These are phyloP conservation scores for Aethionema arabicum DNA, from an alignment of 345 rosid genomes.

Conservation along the genomic window DNA sequence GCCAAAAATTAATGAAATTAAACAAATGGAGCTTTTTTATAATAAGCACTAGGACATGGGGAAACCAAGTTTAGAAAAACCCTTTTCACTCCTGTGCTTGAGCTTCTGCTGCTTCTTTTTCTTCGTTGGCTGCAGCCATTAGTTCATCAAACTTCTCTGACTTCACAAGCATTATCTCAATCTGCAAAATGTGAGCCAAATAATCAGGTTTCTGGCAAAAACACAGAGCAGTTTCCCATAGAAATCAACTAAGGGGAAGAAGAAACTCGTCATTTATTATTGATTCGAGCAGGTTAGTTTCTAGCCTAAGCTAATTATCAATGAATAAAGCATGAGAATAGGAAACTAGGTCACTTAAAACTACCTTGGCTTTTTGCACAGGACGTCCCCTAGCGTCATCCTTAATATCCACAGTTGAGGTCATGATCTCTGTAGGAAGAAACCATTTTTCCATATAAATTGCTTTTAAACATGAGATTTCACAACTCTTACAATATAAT, in stretches of 20 bases:
- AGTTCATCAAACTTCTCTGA: constrained; percentile 81
- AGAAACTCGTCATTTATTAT: background rate
- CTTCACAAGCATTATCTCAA: constrained; percentile 74
- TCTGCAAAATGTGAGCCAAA: constrained; percentile 39
- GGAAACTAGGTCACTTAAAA: background rate
- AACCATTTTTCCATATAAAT: constrained; percentile 1
- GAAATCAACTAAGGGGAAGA: background rate
- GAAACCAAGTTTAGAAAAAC: background rate
- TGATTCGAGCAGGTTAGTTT: background rate
- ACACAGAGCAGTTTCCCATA: too few species aligned
- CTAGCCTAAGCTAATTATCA: too few species aligned
- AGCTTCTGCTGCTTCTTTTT: constrained; percentile 49
- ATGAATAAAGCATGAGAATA: background rate
- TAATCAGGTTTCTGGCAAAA: background rate
- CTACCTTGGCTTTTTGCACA: constrained; percentile 84
- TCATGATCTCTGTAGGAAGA: constrained; percentile 57
- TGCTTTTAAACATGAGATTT: background rate
- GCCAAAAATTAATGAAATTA: constrained; percentile 35
- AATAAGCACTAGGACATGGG: constrained; percentile 22
- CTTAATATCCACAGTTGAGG: constrained; percentile 75
- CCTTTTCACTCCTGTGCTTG: constrained; percentile 45
- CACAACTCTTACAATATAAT: background rate
- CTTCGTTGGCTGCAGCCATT: constrained; percentile 78
- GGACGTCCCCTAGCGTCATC: constrained; percentile 78
- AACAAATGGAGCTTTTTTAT: constrained; percentile 8